These are phyloP conservation scores for Entomortierella lignicola DNA, from an alignment of 192 early-diverging fungal genomes.

Conservation along the genomic window DNA sequence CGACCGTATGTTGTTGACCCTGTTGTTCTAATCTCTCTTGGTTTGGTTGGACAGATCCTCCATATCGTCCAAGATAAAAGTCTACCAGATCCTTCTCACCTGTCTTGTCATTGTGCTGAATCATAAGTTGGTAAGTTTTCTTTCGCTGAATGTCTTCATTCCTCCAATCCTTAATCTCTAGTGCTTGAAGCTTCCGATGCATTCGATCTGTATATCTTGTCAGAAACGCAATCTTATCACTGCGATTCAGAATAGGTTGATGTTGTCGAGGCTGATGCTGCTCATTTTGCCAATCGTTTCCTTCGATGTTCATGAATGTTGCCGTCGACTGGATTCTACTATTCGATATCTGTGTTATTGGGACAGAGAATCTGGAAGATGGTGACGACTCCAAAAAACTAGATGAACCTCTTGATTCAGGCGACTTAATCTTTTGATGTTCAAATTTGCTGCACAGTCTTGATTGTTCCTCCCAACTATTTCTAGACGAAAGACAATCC, in stretches of 20 bases:
- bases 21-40: not conserved
- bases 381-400: no score
- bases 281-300: not conserved
- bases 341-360: not conserved
- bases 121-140: slow-evolving; percentile 59
- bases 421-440: no score
- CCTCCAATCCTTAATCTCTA: slow-evolving; percentile 51
- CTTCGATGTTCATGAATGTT: not conserved
- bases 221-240: slow-evolving; percentile 50
- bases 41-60: slow-evolving; percentile 26
- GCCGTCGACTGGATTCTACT: not conserved
- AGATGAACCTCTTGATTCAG: no score
- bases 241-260: slow-evolving; percentile 27
- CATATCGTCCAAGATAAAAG: slow-evolving; percentile 58
- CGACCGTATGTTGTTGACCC: not conserved
- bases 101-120: slow-evolving; percentile 57
- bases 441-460: no score
- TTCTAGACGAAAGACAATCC: not conserved
- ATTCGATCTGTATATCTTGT: slow-evolving; percentile 52
- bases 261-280: slow-evolving; percentile 8
- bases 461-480: no score
- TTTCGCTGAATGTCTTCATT: slow-evolving; percentile 52
- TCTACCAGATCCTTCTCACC: slow-evolving; percentile 54
- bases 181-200: slow-evolving; percentile 38
- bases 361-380: no score